Conservation (phyloP, 2,329 filamentous ascomycete genomes). For the Penicillium sp. region DNA sequence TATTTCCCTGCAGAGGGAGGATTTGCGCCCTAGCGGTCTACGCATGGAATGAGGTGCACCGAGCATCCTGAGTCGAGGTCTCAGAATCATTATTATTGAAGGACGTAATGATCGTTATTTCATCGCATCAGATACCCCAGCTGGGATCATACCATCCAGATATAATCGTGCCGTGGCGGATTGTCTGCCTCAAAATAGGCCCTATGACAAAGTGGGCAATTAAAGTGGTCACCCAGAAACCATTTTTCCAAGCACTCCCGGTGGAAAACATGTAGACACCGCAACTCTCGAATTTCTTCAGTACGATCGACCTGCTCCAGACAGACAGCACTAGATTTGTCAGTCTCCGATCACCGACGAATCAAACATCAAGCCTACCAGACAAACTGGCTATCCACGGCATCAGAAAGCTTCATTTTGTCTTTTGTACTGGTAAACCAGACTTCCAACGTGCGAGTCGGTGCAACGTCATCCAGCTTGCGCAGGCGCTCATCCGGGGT, state of each 20-base stretch:
- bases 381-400: constrained; percentile 35
- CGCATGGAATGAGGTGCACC: not conserved
- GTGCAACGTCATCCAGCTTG: constrained; percentile 37
- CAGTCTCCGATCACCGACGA: not conserved
- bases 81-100: constrained; percentile 6
- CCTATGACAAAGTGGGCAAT: constrained; percentile 39
- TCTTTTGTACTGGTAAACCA: constrained; percentile 38
- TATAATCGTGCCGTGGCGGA: constrained; percentile 32
- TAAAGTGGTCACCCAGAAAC: constrained; percentile 40
- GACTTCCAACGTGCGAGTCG: constrained; percentile 36
- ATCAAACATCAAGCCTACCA: constrained; percentile 27
- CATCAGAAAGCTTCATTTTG: constrained; percentile 32
- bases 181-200: constrained; percentile 35
- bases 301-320: constrained; percentile 36
- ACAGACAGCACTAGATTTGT: constrained; percentile 33
- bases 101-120: constrained; percentile 1
- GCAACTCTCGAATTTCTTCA: constrained; percentile 39
- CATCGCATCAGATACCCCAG: not conserved
- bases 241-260: constrained; percentile 41
- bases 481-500: constrained; percentile 31
- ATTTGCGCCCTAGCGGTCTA: constrained; percentile 18
- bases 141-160: constrained; percentile 36
- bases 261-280: constrained; percentile 41
- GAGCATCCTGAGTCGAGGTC: constrained; percentile 2
- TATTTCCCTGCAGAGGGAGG: constrained; percentile 23